Evolutionary conservation across 768 basidiomycete species (phyloP).

Genomic region (Lentinula boryana): DNA sequence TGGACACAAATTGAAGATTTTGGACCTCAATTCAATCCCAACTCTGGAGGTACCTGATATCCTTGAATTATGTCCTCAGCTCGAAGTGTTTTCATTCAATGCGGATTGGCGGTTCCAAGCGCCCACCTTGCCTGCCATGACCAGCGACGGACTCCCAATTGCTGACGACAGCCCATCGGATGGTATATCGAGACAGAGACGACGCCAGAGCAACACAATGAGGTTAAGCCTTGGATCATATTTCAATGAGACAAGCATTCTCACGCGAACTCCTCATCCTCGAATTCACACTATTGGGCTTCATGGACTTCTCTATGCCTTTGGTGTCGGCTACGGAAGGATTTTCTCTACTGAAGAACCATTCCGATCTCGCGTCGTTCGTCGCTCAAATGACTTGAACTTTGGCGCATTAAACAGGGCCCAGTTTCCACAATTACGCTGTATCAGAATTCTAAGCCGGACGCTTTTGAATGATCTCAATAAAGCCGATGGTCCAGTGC

Average conservation of each 20-base stretch:
- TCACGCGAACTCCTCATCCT: constrained; percentile 39
- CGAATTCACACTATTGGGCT: constrained; percentile 59
- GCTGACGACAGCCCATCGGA: constrained; percentile 6
- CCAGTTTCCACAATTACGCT: constrained; percentile 57
- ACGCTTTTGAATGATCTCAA: constrained; percentile 55
- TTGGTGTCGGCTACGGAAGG: constrained; percentile 54
- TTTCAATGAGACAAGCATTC: constrained; percentile 16
- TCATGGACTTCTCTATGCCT: constrained; percentile 64
- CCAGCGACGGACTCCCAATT: constrained; percentile 3
- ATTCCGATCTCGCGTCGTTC: constrained; percentile 36
- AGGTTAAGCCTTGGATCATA: neutral
- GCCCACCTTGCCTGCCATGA: neutral
- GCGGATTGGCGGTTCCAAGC: constrained; percentile 60
- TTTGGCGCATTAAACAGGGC: constrained; percentile 44
- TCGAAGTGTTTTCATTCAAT: constrained; percentile 65
- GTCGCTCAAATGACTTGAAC: constrained; percentile 62
- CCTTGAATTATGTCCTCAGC: constrained; percentile 57
- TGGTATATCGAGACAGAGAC: constrained; percentile 8
- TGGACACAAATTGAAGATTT: constrained; percentile 50
- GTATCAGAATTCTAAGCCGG: constrained; percentile 54
- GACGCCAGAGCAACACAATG: constrained; percentile 5
- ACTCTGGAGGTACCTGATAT: constrained; percentile 50
- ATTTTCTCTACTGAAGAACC: constrained; percentile 35
- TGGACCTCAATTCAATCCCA: constrained; percentile 60
- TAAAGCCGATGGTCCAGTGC: constrained; percentile 40